Base-by-base conservation (phyloP, 2,329 filamentous ascomycete species). In the Aspergillus sp. region DNA sequence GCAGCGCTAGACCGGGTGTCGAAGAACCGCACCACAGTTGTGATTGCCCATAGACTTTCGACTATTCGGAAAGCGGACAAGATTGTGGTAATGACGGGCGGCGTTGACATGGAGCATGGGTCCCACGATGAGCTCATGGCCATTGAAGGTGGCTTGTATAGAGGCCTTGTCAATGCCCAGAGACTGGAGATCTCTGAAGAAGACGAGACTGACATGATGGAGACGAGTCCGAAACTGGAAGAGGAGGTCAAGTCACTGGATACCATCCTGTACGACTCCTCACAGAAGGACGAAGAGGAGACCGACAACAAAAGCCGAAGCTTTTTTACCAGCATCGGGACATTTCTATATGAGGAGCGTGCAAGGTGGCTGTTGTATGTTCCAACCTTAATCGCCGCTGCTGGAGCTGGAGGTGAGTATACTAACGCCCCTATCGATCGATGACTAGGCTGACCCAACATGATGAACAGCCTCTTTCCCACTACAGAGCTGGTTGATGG, bases 41-140 rank as follows among this genome's bases (percentile, higher is more conserved):
- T 91, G 40, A 89, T 93, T 45, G 91, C 90, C 0, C 87, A 89
- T 65, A 81, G 87, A 9, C 73, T 89, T 20, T 88, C 87, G 0
- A 90, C 87, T 0, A 84, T 89, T 50, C 84, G 87, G 74, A 85
- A 88, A 58, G 89, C 90, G 3, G 87, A 95, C 64, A 83, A 85
- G 34, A 95, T 95, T 49, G 76, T 91, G 6, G 90, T 95, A 1
- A 71, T 95, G 49, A 80, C 87, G 45, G 82, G 87, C 60, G 91
- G 91, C 2, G 73, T 79, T 48, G 82, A 91, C 0, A 79, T 87
- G 7, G 89, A 96, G 68, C 76, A 86, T 59, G 91, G 91, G 0
- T 90, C 82, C 0, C 91, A 96, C 58, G 83, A 90, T 5, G 81
- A 84, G 41, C 79, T 96, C 0, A 76, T 95, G 1, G 68, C 76